Conservation (phyloP, 2,329 filamentous ascomycete genomes). For the Chaetomium sp. region DNA sequence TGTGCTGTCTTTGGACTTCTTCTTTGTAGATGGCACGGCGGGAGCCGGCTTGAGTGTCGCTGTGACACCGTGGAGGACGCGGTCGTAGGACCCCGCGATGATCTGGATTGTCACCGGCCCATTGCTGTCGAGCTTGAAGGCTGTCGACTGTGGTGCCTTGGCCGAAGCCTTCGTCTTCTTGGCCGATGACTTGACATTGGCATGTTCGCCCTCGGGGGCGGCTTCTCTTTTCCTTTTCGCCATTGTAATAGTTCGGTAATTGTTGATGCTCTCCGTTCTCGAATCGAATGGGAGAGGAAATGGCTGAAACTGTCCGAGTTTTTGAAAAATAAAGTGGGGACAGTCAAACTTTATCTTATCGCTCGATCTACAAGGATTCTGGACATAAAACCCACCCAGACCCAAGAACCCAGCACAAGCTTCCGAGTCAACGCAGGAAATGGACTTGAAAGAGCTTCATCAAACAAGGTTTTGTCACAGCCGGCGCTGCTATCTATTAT, state of each 20-base stretch:
- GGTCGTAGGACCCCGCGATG: constrained; percentile 90
- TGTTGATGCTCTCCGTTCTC: constrained; percentile 7
- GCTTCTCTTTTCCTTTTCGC: constrained; percentile 39
- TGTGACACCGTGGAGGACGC: constrained; percentile 85
- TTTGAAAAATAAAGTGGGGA: constrained; percentile 27
- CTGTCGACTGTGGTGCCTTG: constrained; percentile 19
- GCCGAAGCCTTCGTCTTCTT: constrained; percentile 31
- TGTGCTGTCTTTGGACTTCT: constrained; percentile 32
- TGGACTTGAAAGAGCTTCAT: not conserved
- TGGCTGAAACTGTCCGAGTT: constrained; percentile 4
- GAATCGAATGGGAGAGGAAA: not conserved
- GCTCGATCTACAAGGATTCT: not conserved
- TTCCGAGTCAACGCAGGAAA: too few species aligned
- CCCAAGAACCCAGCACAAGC: not conserved
- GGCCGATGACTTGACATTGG: constrained; percentile 23
- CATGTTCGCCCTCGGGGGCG: constrained; percentile 26
- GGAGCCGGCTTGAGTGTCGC: constrained; percentile 56
- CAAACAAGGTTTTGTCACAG: not conserved
- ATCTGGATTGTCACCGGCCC: constrained; percentile 71
- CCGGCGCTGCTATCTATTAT: not conserved
- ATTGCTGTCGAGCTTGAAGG: constrained; percentile 33
- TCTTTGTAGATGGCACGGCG: constrained; percentile 16
- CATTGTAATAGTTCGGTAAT: constrained; percentile 30
- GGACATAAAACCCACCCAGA: not conserved
- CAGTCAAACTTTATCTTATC: constrained; percentile 28